phyloP scores from a whole-genome alignment of 1,139 yeast genomes.

The Debaryomyces singareniensis region DNA sequence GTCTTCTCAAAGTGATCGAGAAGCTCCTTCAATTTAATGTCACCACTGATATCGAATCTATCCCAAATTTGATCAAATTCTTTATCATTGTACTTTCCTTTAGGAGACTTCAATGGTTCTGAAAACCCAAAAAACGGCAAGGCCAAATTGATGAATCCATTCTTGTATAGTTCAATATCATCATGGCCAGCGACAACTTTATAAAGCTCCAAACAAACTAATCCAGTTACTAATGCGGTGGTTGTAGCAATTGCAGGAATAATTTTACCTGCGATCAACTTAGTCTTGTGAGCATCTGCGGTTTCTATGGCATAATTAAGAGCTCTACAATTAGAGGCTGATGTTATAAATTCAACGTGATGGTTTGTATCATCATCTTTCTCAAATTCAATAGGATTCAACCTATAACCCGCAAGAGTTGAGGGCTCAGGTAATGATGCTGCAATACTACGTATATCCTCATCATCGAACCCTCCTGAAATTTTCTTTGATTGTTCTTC shows the following conservation, averaged over 20 bases:
- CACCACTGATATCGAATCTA: constrained; percentile 75
- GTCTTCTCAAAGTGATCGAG: constrained; percentile 70
- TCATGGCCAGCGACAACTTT: constrained; percentile 74
- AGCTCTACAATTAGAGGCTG: constrained; percentile 96
- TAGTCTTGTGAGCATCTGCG: constrained; percentile 71
- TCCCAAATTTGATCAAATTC: constrained; percentile 92
- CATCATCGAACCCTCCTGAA: constrained; percentile 50
- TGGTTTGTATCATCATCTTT: constrained; percentile 96
- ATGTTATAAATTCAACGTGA: constrained; percentile 94
- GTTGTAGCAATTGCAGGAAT: constrained; percentile 99
- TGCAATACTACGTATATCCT: constrained; percentile 53
- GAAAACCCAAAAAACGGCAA: constrained; percentile 95
- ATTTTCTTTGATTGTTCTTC: constrained; percentile 60
- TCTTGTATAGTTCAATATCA: constrained; percentile 83
- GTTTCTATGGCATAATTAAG: constrained; percentile 79
- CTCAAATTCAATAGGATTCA: constrained; percentile 86
- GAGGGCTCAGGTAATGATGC: constrained; percentile 84
- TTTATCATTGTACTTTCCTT: constrained; percentile 75
- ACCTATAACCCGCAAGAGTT: constrained; percentile 79
- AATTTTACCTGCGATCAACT: constrained; percentile 86
- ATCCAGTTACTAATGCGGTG: constrained; percentile 92
- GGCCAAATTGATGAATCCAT: constrained; percentile 91
- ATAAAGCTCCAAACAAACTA: constrained; percentile 85
- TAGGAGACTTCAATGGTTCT: constrained; percentile 85
- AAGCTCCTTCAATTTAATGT: constrained; percentile 70